These are phyloP conservation scores for Pseudocercospora crystallina DNA, from an alignment of 2,329 filamentous ascomycete genomes.

Conservation along the genomic window DNA sequence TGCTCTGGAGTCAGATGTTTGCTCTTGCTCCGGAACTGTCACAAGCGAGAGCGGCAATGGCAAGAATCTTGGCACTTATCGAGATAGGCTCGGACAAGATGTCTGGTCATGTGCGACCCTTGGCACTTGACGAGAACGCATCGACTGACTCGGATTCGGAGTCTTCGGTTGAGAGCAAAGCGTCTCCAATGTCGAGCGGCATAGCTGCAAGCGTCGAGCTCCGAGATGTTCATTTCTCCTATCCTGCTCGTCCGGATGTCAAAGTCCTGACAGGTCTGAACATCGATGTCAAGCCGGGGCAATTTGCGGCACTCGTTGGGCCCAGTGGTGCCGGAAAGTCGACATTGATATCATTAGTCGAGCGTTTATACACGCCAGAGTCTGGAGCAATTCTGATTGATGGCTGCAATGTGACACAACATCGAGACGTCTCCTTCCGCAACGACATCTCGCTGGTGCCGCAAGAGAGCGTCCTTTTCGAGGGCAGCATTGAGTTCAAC, in stretches of 20 bases:
- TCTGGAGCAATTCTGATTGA: constrained; percentile 62
- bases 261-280: constrained; percentile 50
- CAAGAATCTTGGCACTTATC: constrained; percentile 52
- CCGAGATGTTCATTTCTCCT: constrained; percentile 61
- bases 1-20: constrained; percentile 73
- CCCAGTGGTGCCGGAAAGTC: constrained; percentile 41
- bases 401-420: constrained; percentile 36
- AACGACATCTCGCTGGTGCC: constrained; percentile 44
- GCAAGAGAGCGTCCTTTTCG: constrained; percentile 49
- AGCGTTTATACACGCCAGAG: constrained; percentile 59
- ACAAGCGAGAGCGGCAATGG: constrained; percentile 61
- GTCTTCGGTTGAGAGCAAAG: too few relatives aligned
- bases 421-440: constrained; percentile 41
- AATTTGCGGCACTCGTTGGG: constrained; percentile 43
- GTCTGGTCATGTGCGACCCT: neutral
- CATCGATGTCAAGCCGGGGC: constrained; percentile 34
- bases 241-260: constrained; percentile 61
- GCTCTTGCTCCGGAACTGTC: constrained; percentile 71
- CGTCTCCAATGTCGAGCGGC: too few relatives aligned
- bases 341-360: constrained; percentile 40
- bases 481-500: constrained; percentile 44
- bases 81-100: constrained; percentile 32
- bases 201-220: constrained; percentile 38
- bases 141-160: too few relatives aligned
- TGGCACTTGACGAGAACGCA: too few relatives aligned